Evolutionary conservation across 2,329 filamentous ascomycete species (phyloP).

Genomic region (Tolypocladium endophyticum): DNA sequence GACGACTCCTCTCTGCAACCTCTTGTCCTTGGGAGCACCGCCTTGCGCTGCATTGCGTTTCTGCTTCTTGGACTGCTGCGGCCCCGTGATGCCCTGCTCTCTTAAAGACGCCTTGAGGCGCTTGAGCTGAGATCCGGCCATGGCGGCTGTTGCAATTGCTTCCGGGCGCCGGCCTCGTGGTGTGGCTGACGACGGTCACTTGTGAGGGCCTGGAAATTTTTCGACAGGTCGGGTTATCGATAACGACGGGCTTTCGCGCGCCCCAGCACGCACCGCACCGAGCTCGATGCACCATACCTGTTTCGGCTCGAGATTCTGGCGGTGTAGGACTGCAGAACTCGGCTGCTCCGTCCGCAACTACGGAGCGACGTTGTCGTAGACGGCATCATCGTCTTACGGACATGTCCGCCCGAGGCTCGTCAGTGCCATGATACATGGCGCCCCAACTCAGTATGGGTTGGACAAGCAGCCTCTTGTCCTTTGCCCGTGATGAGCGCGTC

Average conservation of each 20-base stretch:
- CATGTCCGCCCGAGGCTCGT: not conserved
- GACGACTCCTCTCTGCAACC: conserved; percentile 65
- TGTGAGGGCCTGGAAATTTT: conserved; percentile 4
- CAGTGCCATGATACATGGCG: not conserved
- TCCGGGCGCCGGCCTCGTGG: not conserved
- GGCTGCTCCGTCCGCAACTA: not conserved
- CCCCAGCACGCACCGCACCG: not conserved
- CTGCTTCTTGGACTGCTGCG: conserved; percentile 92
- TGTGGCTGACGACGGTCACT: not conserved
- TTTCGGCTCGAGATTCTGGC: conserved; percentile 6
- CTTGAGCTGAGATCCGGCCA: conserved; percentile 96
- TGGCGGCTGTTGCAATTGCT: conserved; percentile 27
- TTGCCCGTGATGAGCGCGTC: conserved; percentile 39
- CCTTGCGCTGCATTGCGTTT: conserved; percentile 64
- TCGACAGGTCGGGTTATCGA: conserved; percentile 6
- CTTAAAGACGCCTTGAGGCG: conserved; percentile 83
- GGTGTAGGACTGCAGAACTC: conserved; percentile 11
- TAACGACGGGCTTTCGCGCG: conserved; percentile 1
- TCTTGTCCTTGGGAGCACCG: conserved; percentile 57
- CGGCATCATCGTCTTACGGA: not conserved
- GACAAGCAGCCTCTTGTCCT: conserved; percentile 14
- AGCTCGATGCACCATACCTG: not conserved
- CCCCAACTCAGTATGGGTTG: conserved; percentile 25
- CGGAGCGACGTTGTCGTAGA: too few species aligned
- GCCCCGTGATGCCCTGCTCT: conserved; percentile 82